Percentiles rank a stretch among this genome's conserved stretches.
These are phyloP conservation scores for Colletotrichum sp. DNA, from an alignment of 2,329 filamentous ascomycete genomes.

Conservation along the genomic window DNA sequence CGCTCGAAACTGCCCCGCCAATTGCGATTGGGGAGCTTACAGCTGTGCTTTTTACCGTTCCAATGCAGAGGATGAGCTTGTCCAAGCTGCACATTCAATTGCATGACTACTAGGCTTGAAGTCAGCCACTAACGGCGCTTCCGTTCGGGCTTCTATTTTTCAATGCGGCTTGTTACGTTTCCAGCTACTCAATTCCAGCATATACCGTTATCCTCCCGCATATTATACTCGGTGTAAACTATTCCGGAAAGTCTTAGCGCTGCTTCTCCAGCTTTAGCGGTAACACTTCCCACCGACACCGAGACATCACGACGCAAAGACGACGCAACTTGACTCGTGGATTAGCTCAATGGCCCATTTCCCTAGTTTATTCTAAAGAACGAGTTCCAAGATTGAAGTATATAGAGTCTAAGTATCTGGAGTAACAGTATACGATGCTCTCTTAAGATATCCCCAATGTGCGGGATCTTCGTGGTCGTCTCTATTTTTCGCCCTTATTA, in stretches of 20 bases:
- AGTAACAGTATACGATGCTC: neutral
- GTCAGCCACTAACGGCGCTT: neutral
- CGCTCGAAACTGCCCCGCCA: slow-evolving; percentile 14
- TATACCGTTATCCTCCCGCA: neutral
- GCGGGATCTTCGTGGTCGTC: neutral
- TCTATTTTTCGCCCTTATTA: neutral
- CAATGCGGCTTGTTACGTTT: neutral
- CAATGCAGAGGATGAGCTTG: neutral
- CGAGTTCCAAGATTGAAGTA: neutral
- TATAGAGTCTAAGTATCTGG: neutral
- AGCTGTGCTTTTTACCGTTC: neutral
- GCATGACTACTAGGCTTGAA: neutral
- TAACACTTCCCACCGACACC: neutral
- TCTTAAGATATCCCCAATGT: neutral
- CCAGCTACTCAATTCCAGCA: neutral
- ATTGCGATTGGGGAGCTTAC: neutral
- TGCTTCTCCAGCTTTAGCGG: neutral
- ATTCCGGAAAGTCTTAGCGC: neutral
- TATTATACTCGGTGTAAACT: neutral
- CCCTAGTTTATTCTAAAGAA: neutral
- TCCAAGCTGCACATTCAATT: neutral
- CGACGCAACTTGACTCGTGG: neutral
- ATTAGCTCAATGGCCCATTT: neutral
- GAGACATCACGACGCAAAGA: neutral
- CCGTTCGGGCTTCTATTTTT: neutral